Conservation (phyloP, 148 eudicot species). For the Camellia granthamiana region DNA sequence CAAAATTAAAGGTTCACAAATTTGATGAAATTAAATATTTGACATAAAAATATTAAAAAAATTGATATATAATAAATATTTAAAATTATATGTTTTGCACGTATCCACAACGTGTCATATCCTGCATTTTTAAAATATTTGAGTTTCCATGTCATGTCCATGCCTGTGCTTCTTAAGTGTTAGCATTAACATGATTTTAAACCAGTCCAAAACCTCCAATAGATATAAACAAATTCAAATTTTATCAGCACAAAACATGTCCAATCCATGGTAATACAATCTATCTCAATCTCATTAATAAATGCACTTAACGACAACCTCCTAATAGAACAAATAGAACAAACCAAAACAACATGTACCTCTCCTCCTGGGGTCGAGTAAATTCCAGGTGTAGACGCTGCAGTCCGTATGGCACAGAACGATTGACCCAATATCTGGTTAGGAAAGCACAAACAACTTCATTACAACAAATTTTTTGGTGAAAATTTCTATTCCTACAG, state of each 20-base stretch:
- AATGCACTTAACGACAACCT: not conserved
- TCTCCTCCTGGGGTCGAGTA: slow-evolving; percentile 22
- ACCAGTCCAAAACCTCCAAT: not conserved
- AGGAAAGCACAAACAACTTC: slow-evolving; percentile 7
- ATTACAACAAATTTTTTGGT: not conserved
- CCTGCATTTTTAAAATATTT: too few relatives aligned
- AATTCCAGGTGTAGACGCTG: slow-evolving; percentile 23
- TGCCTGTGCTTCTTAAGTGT: not conserved
- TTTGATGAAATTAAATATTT: too few relatives aligned
- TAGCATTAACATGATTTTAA: not conserved
- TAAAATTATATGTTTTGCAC: too few relatives aligned
- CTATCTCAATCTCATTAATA: not conserved
- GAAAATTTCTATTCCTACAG: too few relatives aligned
- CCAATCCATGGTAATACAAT: not conserved
- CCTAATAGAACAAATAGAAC: not conserved
- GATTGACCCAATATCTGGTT: slow-evolving; percentile 22
- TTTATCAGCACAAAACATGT: too few relatives aligned
- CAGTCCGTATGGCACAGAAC: slow-evolving; percentile 17
- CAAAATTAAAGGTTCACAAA: too few relatives aligned
- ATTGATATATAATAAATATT: too few relatives aligned
- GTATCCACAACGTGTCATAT: too few relatives aligned
- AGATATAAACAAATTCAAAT: not conserved
- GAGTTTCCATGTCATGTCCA: too few relatives aligned
- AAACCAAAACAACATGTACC: slow-evolving; percentile 20
- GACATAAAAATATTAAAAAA: too few relatives aligned